These are phyloP conservation scores for Guyanaporus albipodus DNA, from an alignment of 768 basidiomycete genomes.

Conservation along the genomic window DNA sequence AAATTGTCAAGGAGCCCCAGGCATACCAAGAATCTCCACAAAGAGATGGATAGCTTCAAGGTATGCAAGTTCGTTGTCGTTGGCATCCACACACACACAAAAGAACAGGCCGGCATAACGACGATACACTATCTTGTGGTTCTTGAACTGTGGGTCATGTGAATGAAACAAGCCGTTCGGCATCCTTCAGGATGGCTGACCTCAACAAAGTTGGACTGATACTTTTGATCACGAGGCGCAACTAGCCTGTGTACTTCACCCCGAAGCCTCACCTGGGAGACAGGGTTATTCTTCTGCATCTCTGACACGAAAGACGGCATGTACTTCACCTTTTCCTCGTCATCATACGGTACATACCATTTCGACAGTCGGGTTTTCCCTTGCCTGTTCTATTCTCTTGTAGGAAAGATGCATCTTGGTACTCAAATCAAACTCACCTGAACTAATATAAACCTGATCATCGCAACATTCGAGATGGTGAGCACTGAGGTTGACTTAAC, in stretches of 20 bases:
- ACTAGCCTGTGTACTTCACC: conserved; percentile 97
- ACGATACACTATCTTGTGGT: conserved; percentile 96
- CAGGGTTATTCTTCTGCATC: background rate
- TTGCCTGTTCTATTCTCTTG: conserved; percentile 75
- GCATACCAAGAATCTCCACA: conserved; percentile 91
- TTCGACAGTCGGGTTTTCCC: conserved; percentile 96
- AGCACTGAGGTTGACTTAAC: no score
- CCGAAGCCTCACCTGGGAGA: conserved; percentile 74
- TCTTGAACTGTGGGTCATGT: conserved; percentile 69
- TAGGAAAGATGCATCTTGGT: conserved; percentile 1
- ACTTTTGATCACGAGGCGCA: conserved; percentile 96
- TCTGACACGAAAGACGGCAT: background rate
- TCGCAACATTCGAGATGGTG: conserved; percentile 33
- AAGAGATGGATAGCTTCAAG: conserved; percentile 98
- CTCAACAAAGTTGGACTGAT: conserved; percentile 99
- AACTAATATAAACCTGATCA: conserved; percentile 98
- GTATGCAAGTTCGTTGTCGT: conserved; percentile 97
- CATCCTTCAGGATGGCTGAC: conserved; percentile 41
- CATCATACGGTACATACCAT: conserved; percentile 99
- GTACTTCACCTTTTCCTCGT: conserved; percentile 87
- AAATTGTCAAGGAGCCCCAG: background rate
- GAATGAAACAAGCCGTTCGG: conserved; percentile 1
- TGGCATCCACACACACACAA: conserved; percentile 94
- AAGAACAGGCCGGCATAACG: conserved; percentile 98
- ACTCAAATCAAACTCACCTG: conserved; percentile 51